These are phyloP conservation scores for Artemisia argyi DNA, from an alignment of 129 eudicot genomes.

Conservation along the genomic window DNA sequence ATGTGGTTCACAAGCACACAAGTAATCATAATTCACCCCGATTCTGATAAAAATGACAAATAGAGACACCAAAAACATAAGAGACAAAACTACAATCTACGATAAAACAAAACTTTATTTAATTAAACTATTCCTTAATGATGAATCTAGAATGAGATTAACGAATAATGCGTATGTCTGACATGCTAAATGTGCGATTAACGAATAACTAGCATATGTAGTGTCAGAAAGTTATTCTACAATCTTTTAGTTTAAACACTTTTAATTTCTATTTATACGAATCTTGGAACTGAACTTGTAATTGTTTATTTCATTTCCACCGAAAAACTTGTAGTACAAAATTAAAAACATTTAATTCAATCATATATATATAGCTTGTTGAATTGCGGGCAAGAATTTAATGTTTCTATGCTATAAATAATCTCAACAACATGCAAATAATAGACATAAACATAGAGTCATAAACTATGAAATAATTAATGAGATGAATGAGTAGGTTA, in stretches of 20 bases:
- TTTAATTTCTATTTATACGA: background rate
- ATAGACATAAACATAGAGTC: background rate
- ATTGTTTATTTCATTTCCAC: background rate
- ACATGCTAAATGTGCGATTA: background rate
- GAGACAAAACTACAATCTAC: no score
- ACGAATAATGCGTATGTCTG: background rate
- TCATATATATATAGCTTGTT: background rate
- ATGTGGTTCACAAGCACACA: no score
- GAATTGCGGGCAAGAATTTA: background rate
- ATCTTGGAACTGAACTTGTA: background rate
- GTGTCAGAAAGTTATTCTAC: background rate
- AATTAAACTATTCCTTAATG: no score
- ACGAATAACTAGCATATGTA: background rate
- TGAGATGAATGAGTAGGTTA: conserved; percentile 3
- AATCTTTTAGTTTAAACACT: background rate
- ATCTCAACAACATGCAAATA: conserved; percentile 12
- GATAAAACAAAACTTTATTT: no score
- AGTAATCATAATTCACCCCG: no score
- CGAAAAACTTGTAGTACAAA: background rate
- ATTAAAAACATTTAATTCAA: background rate
- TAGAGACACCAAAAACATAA: no score
- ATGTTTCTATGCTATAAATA: background rate
- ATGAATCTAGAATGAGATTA: no score
- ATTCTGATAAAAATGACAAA: no score
- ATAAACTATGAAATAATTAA: background rate